Evolutionary conservation across 306 rosid genomes (phyloP).

Genomic region (Ziziphus jujuba): DNA sequence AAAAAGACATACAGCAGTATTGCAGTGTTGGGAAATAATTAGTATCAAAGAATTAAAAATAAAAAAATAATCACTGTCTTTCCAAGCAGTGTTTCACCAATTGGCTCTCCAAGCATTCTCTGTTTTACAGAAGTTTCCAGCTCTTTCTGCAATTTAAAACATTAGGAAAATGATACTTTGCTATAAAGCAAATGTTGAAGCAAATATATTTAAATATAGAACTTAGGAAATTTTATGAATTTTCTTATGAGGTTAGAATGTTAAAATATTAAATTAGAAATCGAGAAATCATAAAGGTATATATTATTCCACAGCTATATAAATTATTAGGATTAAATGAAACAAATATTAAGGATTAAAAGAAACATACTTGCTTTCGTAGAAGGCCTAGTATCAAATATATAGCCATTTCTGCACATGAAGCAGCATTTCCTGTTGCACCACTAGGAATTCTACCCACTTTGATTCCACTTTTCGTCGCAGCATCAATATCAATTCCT

Average conservation of each 20-base stretch:
- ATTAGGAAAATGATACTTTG: no score
- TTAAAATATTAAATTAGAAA: no score
- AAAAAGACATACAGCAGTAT: no score
- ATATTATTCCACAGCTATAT: no score
- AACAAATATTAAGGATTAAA: neutral
- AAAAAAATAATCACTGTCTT: slow-evolving; percentile 73
- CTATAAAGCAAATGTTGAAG: no score
- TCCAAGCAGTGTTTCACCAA: slow-evolving; percentile 70
- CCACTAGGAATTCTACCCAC: slow-evolving; percentile 81
- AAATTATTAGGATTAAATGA: no score
- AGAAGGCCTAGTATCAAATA: slow-evolving; percentile 83
- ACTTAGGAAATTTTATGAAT: no score
- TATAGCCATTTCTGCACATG: slow-evolving; percentile 93
- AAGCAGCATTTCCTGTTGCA: slow-evolving; percentile 73
- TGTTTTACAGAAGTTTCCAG: slow-evolving; percentile 59
- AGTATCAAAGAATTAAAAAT: neutral
- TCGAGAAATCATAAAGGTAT: neutral
- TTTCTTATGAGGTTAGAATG: no score
- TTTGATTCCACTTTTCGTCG: slow-evolving; percentile 79
- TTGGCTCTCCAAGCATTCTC: slow-evolving; percentile 77
- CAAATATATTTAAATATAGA: no score
- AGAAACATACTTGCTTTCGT: slow-evolving; percentile 71
- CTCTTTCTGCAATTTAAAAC: slow-evolving; percentile 55
- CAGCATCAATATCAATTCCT: slow-evolving; percentile 93
- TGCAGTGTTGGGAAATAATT: neutral